A percentile compares a stretch with the other conserved stretches of the same genome.
Evolutionary conservation across 2,329 filamentous ascomycete species (phyloP).

Genomic region (Penicillium paneum): DNA sequence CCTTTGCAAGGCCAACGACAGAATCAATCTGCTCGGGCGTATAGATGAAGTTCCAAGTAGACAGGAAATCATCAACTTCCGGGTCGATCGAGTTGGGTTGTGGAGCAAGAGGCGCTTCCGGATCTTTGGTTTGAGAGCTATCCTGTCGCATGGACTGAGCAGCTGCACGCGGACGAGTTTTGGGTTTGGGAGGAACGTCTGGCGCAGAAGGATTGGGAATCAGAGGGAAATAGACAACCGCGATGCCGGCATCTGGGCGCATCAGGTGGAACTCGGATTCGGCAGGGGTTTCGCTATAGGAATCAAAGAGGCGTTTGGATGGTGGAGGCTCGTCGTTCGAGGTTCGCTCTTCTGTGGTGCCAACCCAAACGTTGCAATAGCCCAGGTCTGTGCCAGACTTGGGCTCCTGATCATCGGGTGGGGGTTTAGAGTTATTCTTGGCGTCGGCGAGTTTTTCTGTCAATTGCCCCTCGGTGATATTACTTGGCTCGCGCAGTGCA

Average conservation of each 20-base stretch:
- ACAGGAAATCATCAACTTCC: constrained; percentile 77
- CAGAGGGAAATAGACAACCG: constrained; percentile 87
- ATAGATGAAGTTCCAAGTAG: constrained; percentile 98
- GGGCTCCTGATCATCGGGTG: constrained; percentile 17
- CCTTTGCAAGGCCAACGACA: constrained; percentile 74
- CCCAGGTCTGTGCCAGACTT: constrained; percentile 58
- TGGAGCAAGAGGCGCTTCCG: constrained; percentile 22
- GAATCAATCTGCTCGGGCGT: constrained; percentile 84
- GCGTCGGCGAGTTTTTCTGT: constrained; percentile 63
- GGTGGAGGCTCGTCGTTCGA: constrained; percentile 52
- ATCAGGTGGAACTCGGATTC: constrained; percentile 67
- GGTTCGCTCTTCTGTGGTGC: constrained; percentile 71
- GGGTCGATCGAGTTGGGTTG: constrained; percentile 75
- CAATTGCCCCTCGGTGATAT: constrained; percentile 58
- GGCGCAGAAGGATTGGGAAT: constrained; percentile 64
- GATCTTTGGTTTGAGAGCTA: constrained; percentile 18
- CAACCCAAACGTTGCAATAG: constrained; percentile 95
- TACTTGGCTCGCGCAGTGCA: constrained; percentile 67
- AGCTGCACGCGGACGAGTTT: constrained; percentile 24
- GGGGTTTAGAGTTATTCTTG: constrained; percentile 25
- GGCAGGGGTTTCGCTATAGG: constrained; percentile 53
- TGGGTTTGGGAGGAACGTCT: constrained; percentile 24
- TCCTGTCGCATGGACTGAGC: constrained; percentile 22
- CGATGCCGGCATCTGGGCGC: constrained; percentile 76
- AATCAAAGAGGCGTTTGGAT: constrained; percentile 49